Conservation (phyloP, 2,329 filamentous ascomycete genomes). For the Diaporthe citrichinensis region DNA sequence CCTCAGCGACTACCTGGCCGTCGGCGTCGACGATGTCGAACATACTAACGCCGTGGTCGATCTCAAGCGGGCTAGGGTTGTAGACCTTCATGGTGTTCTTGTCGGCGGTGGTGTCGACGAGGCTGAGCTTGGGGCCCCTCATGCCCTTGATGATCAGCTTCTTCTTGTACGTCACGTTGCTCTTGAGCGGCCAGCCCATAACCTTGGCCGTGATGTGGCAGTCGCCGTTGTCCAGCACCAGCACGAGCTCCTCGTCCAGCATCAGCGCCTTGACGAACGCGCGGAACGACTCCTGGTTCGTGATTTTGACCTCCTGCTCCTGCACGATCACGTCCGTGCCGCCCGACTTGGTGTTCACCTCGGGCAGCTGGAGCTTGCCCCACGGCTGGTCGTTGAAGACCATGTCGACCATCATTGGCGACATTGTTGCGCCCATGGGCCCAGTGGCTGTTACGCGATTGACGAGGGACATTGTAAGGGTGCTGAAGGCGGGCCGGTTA, state of each 20-base stretch:
- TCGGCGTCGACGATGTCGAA: conserved; percentile 51
- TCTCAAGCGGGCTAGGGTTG: conserved; percentile 51
- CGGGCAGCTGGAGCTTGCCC: conserved; percentile 50
- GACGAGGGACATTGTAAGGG: conserved; percentile 50
- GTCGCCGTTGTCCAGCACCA: conserved; percentile 49
- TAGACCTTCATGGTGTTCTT: conserved; percentile 46
- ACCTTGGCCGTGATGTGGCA: conserved; percentile 46
- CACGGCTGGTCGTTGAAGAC: conserved; percentile 49
- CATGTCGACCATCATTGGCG: conserved; percentile 49
- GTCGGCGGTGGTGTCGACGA: conserved; percentile 44
- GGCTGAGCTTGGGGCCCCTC: conserved; percentile 44
- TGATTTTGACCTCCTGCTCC: conserved; percentile 49
- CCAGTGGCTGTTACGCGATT: conserved; percentile 50
- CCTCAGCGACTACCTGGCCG: conserved; percentile 45
- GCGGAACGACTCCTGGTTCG: conserved; percentile 48
- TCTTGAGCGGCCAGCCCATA: conserved; percentile 44
- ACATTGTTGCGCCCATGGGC: conserved; percentile 49
- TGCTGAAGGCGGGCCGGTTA: conserved; percentile 44
- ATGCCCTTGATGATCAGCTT: conserved; percentile 49
- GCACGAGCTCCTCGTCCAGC: conserved; percentile 46
- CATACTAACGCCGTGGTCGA: conserved; percentile 49
- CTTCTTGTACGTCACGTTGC: conserved; percentile 47
- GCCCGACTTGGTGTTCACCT: conserved; percentile 48
- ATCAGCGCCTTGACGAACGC: conserved; percentile 51
- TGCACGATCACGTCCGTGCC: conserved; percentile 47